phyloP scores from a whole-genome alignment of 805 yeast species.

The Suhomyces pyralidae region DNA sequence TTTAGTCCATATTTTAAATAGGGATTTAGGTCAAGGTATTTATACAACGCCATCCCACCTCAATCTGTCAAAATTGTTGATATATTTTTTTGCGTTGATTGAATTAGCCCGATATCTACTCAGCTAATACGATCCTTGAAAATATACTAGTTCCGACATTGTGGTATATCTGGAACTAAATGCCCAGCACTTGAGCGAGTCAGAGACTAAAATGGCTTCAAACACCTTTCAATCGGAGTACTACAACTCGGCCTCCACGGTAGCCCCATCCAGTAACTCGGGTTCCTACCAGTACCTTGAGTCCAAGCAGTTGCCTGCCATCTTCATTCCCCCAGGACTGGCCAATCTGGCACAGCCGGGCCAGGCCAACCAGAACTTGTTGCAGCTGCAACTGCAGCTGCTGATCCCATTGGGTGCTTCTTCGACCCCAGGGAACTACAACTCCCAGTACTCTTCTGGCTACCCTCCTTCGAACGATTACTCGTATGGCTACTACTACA shows the following conservation, averaged over 20 bases:
- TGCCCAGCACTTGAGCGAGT: not conserved
- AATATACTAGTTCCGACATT: not conserved
- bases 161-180: not conserved
- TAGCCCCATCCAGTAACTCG: not conserved
- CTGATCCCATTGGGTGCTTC: not conserved
- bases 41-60: not conserved
- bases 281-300: slow-evolving; percentile 5
- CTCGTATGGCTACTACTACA: slow-evolving; percentile 9
- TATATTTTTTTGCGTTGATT: not conserved
- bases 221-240: slow-evolving; percentile 4
- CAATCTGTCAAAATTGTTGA: not conserved
- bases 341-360: not conserved
- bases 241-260: not conserved
- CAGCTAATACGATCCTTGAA: not conserved
- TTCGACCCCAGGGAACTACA: not conserved
- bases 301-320: slow-evolving; percentile 9
- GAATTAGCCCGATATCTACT: not conserved
- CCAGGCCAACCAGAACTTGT: not conserved
- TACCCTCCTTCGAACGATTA: slow-evolving; percentile 8
- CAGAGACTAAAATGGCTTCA: not conserved
- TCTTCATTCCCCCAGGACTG: slow-evolving; percentile 2
- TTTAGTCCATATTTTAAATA: not conserved
- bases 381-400: slow-evolving; percentile 1
- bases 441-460: not conserved
- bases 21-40: not conserved